Base-by-base conservation (phyloP, 2,329 filamentous ascomycete species). In the Penicillium sp. region DNA sequence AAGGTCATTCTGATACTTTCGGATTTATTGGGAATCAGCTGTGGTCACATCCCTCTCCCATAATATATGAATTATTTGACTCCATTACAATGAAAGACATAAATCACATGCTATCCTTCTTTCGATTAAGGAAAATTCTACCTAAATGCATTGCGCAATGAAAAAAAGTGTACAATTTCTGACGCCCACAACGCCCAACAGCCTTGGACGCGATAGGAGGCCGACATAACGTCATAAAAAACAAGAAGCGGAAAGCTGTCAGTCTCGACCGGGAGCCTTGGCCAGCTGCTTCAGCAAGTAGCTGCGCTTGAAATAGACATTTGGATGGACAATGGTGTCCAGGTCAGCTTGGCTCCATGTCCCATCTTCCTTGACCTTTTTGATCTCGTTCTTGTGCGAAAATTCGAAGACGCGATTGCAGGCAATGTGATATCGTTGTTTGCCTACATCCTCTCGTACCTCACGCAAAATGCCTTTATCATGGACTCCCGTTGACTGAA, bases 281-380 rank as follows among this genome's bases (percentile, higher is more conserved):
- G 79, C 86, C 25, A 95, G 73, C 70, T 94, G 90, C 79, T 92
- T 96, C 58, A 99, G 77, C 64, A 95, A 68, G 73, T 91, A 97
- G 71, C 92, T 96, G 53, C 93, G 83, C 81, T 96, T 97, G 75
- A 97, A 99, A 75, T 97, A 99, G 62, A 93, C 92, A 72, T 99
- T 99, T 11, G 94, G 94, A 75, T 99, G 94, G 22, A 96, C 87
- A 69, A 99, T 96, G 0, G 93, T 97, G 75, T 97, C 93, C 41
- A 96, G 80, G 71, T 96, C 90, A 15, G 85, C 85, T 6, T 87
- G 77, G 12, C 81, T 86, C 85, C 88, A 88, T 49, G 86, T 79
- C 6, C 85, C 82, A 48, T 91, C 86, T 41, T 92, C 89, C 74
- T 88, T 90, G 58, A 88, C 89, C 67, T 83, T 85, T 69, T 86